Evolutionary conservation across 257 asterid genomes (phyloP).

Genomic region (Paulownia fortunei): DNA sequence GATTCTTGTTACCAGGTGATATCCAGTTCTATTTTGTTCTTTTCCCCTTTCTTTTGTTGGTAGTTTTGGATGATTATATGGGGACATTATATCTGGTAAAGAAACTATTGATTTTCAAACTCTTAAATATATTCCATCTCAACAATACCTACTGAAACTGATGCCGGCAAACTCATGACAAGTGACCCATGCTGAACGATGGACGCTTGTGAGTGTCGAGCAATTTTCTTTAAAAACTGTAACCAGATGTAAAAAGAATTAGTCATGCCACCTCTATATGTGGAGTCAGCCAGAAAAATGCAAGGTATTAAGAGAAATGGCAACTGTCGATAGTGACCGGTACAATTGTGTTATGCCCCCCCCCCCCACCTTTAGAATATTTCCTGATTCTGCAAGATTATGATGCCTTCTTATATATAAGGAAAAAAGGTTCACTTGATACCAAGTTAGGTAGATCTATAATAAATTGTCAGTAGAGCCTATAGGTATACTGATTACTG

Average conservation of each 20-base stretch:
- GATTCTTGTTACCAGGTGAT: background rate
- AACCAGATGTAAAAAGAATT: no score
- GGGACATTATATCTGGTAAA: background rate
- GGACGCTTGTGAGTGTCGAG: no score
- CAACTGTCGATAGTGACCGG: no score
- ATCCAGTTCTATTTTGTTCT: background rate
- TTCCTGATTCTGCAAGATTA: no score
- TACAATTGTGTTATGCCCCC: no score
- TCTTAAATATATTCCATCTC: background rate
- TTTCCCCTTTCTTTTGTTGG: background rate
- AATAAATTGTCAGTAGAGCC: no score
- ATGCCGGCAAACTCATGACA: no score
- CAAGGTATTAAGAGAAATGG: no score
- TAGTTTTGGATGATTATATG: background rate
- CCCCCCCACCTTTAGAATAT: no score
- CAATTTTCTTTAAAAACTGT: no score
- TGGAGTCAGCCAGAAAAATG: background rate
- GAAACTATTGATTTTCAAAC: background rate
- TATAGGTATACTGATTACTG: no score
- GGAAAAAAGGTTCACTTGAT: background rate
- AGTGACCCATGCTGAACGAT: no score
- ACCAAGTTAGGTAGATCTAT: background rate
- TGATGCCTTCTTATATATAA: background rate
- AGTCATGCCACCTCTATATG: background rate
- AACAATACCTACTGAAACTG: background rate